A percentile compares a stretch with the other conserved stretches of the same genome.
phyloP scores from a whole-genome alignment of 768 basidiomycete genomes.

The Termitomyces sp. region DNA sequence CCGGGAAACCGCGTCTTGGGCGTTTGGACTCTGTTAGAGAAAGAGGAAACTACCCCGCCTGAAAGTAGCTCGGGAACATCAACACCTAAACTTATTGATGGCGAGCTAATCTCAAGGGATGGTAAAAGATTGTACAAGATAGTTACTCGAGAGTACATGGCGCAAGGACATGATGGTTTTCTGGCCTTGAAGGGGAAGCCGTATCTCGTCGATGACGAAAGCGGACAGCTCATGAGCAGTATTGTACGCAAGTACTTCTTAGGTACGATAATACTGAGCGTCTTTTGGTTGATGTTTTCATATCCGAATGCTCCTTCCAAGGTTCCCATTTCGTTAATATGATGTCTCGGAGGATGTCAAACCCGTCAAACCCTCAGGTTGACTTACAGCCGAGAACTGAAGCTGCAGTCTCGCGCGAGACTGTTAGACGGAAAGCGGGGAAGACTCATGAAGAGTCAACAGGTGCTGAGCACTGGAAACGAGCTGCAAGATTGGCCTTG shows the following conservation, averaged over 20 bases:
- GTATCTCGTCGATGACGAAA: conserved; percentile 79
- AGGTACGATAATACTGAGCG: conserved; percentile 37
- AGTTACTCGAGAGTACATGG: conserved; percentile 86
- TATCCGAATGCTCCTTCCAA: conserved; percentile 29
- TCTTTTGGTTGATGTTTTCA: neutral
- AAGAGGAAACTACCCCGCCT: conserved; percentile 23
- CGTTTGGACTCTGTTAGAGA: conserved; percentile 54
- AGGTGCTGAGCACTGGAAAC: conserved; percentile 43
- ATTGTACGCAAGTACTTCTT: conserved; percentile 83
- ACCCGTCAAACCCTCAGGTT: conserved; percentile 13
- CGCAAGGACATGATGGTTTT: conserved; percentile 82
- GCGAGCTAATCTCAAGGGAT: conserved; percentile 50
- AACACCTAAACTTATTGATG: conserved; percentile 33
- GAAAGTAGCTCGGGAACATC: conserved; percentile 13
- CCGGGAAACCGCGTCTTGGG: conserved; percentile 71
- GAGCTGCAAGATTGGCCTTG: conserved; percentile 33
- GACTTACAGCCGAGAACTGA: conserved; percentile 39
- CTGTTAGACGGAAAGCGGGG: conserved; percentile 27
- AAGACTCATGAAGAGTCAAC: conserved; percentile 15
- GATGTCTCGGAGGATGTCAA: conserved; percentile 37
- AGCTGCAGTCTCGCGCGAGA: conserved; percentile 42
- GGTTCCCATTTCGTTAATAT: conserved; percentile 74
- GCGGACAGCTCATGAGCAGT: conserved; percentile 70
- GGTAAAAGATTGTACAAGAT: conserved; percentile 65
- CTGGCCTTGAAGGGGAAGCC: conserved; percentile 55